Conservation (phyloP, 225 moss, liverwort and hornwort genomes). For the Climacium dendroides region DNA sequence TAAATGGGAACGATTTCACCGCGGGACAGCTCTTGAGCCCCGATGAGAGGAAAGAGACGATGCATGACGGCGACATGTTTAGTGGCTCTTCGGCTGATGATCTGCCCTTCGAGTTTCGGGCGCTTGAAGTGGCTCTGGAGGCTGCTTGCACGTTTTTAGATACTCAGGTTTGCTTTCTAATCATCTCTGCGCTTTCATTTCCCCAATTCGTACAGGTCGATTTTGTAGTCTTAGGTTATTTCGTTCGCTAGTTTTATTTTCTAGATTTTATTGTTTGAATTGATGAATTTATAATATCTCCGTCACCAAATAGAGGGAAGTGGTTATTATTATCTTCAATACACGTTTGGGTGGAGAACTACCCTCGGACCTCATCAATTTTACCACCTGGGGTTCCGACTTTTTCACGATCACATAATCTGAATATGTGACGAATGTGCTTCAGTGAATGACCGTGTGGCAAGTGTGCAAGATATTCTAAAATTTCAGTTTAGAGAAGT, state of each 20-base stretch:
- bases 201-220: background rate
- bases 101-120: conserved; percentile 88
- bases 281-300: background rate
- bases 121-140: conserved; percentile 88
- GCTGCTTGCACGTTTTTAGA: conserved; percentile 80
- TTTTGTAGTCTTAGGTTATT: background rate
- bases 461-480: background rate
- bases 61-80: conserved; percentile 73
- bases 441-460: background rate
- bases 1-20: background rate
- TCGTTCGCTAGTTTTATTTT: background rate
- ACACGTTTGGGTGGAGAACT: background rate
- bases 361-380: background rate
- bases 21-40: conserved; percentile 8
- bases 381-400: background rate
- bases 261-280: background rate
- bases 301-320: background rate
- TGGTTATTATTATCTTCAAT: background rate
- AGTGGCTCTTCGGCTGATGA: conserved; percentile 80
- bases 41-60: conserved; percentile 31
- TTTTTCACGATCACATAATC: background rate
- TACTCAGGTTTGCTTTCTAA: conserved; percentile 31
- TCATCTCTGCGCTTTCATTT: background rate
- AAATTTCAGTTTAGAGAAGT: background rate
- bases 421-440: background rate